Conservation (phyloP, 2,329 filamentous ascomycete genomes). For the Elsinoe ampelina region DNA sequence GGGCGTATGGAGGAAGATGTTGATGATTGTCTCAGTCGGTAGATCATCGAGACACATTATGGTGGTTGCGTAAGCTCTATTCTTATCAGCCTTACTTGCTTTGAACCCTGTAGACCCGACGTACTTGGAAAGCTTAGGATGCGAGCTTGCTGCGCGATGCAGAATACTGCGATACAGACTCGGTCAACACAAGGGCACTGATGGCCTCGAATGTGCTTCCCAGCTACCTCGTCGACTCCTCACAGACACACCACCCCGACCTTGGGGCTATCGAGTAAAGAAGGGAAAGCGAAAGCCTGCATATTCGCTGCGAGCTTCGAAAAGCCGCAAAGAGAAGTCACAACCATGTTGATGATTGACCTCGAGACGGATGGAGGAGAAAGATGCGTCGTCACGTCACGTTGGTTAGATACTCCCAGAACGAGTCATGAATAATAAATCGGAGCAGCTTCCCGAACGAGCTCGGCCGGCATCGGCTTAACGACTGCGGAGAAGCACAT, state of each 20-base stretch:
- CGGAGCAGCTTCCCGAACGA: not conserved
- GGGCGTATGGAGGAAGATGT: constrained; percentile 46
- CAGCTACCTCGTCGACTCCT: constrained; percentile 19
- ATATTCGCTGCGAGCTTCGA: not conserved
- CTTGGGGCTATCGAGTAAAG: constrained; percentile 41
- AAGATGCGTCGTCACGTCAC: not conserved
- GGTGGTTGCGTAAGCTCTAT: constrained; percentile 13
- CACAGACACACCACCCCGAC: constrained; percentile 42
- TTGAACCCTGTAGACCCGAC: no score
- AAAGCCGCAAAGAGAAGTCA: not conserved
- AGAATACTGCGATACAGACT: not conserved
- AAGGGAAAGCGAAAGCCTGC: not conserved
- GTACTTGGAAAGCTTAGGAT: not conserved
- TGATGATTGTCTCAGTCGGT: constrained; percentile 49
- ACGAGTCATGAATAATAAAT: constrained; percentile 5
- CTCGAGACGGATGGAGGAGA: not conserved
- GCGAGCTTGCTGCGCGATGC: not conserved
- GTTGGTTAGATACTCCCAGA: not conserved
- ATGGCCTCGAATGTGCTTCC: not conserved
- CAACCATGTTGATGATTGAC: constrained; percentile 5
- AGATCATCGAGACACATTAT: constrained; percentile 47
- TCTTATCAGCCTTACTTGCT: not conserved
- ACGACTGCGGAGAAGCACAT: not conserved
- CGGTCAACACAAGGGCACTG: not conserved
- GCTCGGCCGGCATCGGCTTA: constrained; percentile 1